A percentile compares a stretch with the other conserved stretches of the same genome.
These are phyloP conservation scores for Teunomyces pallodes DNA, from an alignment of 805 yeast species.

Conservation along the genomic window DNA sequence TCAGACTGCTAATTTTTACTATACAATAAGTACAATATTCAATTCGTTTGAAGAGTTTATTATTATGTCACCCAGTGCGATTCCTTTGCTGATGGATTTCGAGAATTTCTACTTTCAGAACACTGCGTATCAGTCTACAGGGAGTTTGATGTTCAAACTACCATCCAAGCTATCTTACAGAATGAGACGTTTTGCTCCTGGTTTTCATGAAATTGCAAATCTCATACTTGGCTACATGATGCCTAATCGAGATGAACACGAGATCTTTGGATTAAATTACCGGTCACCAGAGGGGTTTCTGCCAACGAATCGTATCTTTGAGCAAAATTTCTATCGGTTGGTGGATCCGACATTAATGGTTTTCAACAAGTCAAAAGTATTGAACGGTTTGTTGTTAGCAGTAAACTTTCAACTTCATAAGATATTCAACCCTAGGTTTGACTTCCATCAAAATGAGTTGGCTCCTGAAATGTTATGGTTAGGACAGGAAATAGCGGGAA, in stretches of 20 bases:
- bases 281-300: slow-evolving; percentile 9
- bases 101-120: slow-evolving; percentile 15
- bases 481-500: slow-evolving; percentile 32
- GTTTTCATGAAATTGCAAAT: slow-evolving; percentile 28
- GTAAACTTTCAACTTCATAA: slow-evolving; percentile 22
- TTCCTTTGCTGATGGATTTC: slow-evolving; percentile 19
- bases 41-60: slow-evolving; percentile 32
- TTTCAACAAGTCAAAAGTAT: slow-evolving; percentile 23
- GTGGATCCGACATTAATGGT: slow-evolving; percentile 29
- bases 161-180: slow-evolving; percentile 20
- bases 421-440: slow-evolving; percentile 20
- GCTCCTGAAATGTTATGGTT: slow-evolving; percentile 32
- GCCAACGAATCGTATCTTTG: slow-evolving; percentile 16
- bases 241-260: slow-evolving; percentile 18
- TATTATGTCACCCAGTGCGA: slow-evolving; percentile 24
- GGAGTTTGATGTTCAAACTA: slow-evolving; percentile 27
- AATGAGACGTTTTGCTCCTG: slow-evolving; percentile 20
- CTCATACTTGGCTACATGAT: slow-evolving; percentile 19
- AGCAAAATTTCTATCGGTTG: slow-evolving; percentile 19
- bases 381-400: slow-evolving; percentile 27
- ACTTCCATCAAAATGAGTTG: slow-evolving; percentile 7
- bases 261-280: slow-evolving; percentile 16
- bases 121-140: slow-evolving; percentile 18
- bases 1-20: slow-evolving; percentile 10
- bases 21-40: slow-evolving; percentile 26